A percentile compares a stretch with the other conserved stretches of the same genome.
These are phyloP conservation scores for Polychytrium aggregatum DNA, from an alignment of 192 early-diverging fungal genomes.

Conservation along the genomic window DNA sequence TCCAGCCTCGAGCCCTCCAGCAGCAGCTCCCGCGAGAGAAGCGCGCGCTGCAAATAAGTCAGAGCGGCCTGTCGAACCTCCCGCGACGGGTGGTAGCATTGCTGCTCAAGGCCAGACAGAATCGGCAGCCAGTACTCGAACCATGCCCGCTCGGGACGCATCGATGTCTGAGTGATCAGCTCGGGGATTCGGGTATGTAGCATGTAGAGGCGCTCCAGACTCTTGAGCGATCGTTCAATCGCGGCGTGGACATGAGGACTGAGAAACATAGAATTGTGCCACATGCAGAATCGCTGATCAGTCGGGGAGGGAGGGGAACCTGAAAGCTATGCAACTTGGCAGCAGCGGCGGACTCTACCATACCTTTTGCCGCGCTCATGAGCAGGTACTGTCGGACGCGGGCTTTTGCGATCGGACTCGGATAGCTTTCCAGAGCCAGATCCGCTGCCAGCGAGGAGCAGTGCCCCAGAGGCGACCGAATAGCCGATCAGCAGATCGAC, in stretches of 20 bases:
- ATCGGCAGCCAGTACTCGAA: slow-evolving; percentile 71
- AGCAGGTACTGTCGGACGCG: too few relatives aligned
- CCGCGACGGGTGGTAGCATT: slow-evolving; percentile 61
- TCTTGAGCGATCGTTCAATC: slow-evolving; percentile 50
- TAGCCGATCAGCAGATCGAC: slow-evolving; percentile 60
- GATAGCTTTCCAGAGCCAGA: too few relatives aligned
- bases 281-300: too few relatives aligned
- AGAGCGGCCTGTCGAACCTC: slow-evolving; percentile 76
- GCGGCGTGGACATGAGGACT: slow-evolving; percentile 32
- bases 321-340: too few relatives aligned
- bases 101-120: slow-evolving; percentile 58
- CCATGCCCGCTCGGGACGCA: too few relatives aligned
- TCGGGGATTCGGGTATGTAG: slow-evolving; percentile 48
- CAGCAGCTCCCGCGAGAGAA: slow-evolving; percentile 48
- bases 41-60: slow-evolving; percentile 65
- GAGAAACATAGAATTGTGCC: too few relatives aligned
- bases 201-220: slow-evolving; percentile 54
- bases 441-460: too few relatives aligned
- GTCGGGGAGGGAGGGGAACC: too few relatives aligned
- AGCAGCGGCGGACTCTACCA: too few relatives aligned
- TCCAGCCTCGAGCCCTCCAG: slow-evolving; percentile 2
- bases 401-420: too few relatives aligned
- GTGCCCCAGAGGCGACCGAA: slow-evolving; percentile 33
- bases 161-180: too few relatives aligned
- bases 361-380: too few relatives aligned